Evolutionary conservation across 208 protist genomes (phyloP), one percentile per base, ranked within the genome.

Genomic region (Acanthamoeba polyphaga): DNA sequence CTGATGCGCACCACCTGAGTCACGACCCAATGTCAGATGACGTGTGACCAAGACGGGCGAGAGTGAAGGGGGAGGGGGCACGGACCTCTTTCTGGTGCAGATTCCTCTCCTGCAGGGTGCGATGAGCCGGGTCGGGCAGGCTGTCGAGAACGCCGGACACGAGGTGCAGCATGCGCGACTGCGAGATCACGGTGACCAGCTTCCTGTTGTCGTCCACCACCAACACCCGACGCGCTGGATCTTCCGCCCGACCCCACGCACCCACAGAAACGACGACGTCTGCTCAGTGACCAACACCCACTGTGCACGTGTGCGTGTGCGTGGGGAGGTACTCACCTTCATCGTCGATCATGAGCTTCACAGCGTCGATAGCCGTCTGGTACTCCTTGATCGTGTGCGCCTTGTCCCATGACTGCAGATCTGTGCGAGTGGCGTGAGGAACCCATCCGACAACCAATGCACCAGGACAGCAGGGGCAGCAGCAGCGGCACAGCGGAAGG

Each of bases 161-260:
- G 24, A 91, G 9, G 17, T 91, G 53, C n/a, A 91, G n/a, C 60
- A 91, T 91, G 22, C 85, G 85, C 27, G 85, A 91, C n/a, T 91
- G 85, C 1, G 85, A 60, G 85, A 91, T 72, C 27, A 91, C 32
- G 10, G 55, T 91, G n/a, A 91, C 85, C 85, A 91, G 85, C 55
- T 72, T 91, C 34, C 51, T 27, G 38, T 91, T 64, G 55, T 91
- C 85, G 49, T 91, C 85, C n/a, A 91, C 85, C 58, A 91, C 85
- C 49, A 91, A 12, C 32, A 91, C 85, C 10, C 85, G 29, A 13
- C 64, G 85, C 6, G 85, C 85, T 22, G 85, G 60, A 70, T 91
- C 85, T 91, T 24, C 8, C 13, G 29, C n/a, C 4, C 13, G 64
- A 38, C 10, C 62, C 8, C 64, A 29, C 24, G 7, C 64, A 29